Conservation (phyloP, 2,329 filamentous ascomycete genomes). For the Trichoderma afroharzianum region DNA sequence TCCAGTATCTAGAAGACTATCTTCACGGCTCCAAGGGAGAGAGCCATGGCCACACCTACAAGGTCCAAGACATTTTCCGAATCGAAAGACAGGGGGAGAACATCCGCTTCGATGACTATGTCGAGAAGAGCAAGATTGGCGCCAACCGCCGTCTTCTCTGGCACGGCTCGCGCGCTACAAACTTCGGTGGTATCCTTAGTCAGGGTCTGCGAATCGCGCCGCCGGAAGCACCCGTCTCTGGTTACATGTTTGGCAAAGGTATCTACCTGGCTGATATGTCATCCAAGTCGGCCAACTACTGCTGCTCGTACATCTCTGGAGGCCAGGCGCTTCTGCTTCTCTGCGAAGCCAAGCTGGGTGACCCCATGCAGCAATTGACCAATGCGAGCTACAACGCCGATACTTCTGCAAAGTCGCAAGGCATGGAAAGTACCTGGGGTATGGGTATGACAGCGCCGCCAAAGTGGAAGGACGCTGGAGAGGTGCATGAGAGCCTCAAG, state of each 20-base stretch:
- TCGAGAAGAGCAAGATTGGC: constrained; percentile 49
- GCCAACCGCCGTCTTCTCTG: constrained; percentile 74
- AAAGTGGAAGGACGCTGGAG: constrained; percentile 71
- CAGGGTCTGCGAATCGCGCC: constrained; percentile 90
- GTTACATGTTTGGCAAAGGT: constrained; percentile 89
- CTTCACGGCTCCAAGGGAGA: constrained; percentile 62
- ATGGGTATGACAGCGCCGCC: constrained; percentile 61
- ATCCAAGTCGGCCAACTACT: constrained; percentile 79
- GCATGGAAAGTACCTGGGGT: constrained; percentile 67
- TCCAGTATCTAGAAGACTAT: constrained; percentile 61
- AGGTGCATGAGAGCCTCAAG: constrained; percentile 59
- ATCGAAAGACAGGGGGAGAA: constrained; percentile 72
- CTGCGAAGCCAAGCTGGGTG: constrained; percentile 73
- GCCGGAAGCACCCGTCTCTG: constrained; percentile 71
- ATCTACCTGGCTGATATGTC: constrained; percentile 86
- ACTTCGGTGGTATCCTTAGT: constrained; percentile 81
- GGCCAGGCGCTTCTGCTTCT: constrained; percentile 72
- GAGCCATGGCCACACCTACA: constrained; percentile 61
- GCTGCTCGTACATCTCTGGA: constrained; percentile 57
- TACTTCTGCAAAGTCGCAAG: constrained; percentile 55
- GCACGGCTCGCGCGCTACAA: constrained; percentile 81
- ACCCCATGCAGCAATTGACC: constrained; percentile 65
- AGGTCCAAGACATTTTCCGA: constrained; percentile 74
- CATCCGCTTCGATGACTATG: constrained; percentile 61
- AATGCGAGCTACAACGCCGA: constrained; percentile 59